A percentile compares a stretch with the other conserved stretches of the same genome.
Conservation (phyloP, 1,139 yeast genomes). For the Blastobotrys malaysiensis region DNA sequence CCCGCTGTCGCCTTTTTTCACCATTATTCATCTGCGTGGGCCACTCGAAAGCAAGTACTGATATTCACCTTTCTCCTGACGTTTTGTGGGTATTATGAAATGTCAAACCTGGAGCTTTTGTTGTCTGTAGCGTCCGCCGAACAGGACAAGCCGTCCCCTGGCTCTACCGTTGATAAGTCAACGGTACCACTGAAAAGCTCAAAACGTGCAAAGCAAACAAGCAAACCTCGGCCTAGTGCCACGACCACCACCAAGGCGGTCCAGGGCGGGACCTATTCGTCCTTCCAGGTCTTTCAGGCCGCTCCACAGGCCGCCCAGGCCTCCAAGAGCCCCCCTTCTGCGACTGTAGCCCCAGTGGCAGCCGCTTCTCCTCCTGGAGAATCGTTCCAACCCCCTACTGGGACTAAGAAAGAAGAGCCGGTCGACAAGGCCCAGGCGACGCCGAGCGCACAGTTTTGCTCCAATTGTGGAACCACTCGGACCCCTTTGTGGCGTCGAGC, state of each 20-base stretch:
- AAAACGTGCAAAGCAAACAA: not conserved
- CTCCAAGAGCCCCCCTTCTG: too few species aligned
- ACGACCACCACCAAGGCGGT: not conserved
- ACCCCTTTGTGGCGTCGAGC: slow-evolving; percentile 70
- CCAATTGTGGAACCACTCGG: slow-evolving; percentile 62
- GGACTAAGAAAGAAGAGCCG: not conserved
- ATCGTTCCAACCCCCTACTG: not conserved
- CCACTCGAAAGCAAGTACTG: too few species aligned
- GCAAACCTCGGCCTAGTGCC: not conserved
- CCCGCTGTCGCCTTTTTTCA: not conserved
- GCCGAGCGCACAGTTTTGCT: slow-evolving; percentile 43
- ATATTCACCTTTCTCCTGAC: too few species aligned
- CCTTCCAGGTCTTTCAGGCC: slow-evolving; percentile 6
- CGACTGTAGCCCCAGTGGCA: not conserved
- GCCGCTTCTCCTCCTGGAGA: not conserved
- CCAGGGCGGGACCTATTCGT: slow-evolving; percentile 6
- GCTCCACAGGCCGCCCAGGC: slow-evolving; percentile 1
- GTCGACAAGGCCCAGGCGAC: slow-evolving; percentile 3
- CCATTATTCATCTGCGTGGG: too few species aligned
- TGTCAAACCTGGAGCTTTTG: slow-evolving; percentile 23
- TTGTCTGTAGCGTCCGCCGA: slow-evolving; percentile 21
- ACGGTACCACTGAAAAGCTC: not conserved
- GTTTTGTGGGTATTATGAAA: slow-evolving; percentile 9
- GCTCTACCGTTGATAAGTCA: not conserved
- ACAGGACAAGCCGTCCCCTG: slow-evolving; percentile 4